These are phyloP conservation scores for Hibiscus trionum DNA, from an alignment of 345 rosid species.

Conservation along the genomic window DNA sequence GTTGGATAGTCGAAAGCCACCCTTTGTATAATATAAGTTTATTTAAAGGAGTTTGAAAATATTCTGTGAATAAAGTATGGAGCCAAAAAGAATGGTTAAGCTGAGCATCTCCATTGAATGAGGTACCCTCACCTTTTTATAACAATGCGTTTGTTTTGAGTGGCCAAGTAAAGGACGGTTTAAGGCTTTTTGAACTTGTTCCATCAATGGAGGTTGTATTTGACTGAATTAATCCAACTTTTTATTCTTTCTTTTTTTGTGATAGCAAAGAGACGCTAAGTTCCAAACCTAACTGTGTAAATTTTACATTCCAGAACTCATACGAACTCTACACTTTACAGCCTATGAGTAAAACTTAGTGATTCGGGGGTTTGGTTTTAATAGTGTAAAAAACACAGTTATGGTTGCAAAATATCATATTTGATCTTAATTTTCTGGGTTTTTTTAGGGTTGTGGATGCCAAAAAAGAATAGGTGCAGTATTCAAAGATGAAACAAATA, in stretches of 20 bases:
- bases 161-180: conserved; percentile 25
- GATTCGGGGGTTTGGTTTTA: background rate
- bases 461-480: background rate
- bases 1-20: background rate
- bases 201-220: background rate
- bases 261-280: background rate
- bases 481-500: background rate
- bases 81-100: conserved; percentile 22
- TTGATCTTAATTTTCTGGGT: background rate
- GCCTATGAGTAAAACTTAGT: no score
- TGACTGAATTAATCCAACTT: background rate
- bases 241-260: background rate
- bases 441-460: background rate
- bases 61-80: conserved; percentile 22
- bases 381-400: background rate
- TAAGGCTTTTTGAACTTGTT: conserved; percentile 13
- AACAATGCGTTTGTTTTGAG: conserved; percentile 3
- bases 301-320: conserved; percentile 7
- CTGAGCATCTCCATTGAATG: conserved; percentile 34
- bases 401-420: background rate
- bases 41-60: background rate
- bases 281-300: background rate
- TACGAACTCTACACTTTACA: background rate
- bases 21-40: background rate
- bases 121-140: conserved; percentile 20